Evolutionary conservation across 305 asterid species (phyloP), one percentile per base, ranked within the genome.

Genomic region (Andrographis paniculata): DNA sequence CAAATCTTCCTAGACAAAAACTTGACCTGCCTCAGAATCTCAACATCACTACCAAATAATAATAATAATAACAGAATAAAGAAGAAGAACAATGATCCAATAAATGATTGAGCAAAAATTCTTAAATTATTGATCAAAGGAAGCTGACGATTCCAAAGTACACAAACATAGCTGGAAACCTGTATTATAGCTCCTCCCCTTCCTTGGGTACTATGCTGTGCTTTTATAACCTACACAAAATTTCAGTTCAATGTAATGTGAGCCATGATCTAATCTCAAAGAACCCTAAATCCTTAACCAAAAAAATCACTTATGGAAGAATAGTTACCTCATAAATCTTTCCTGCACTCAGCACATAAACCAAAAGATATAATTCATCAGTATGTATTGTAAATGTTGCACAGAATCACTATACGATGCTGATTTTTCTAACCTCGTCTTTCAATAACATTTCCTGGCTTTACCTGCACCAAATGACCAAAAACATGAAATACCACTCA

Each of bases 141-240:
- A 27, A 6, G 10, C 9, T 27, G 10, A 5, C 33, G n/a, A n/a
- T n/a, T n/a, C n/a, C n/a, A n/a, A n/a, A n/a, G 6, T 27, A 27
- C 6, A 27, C 33, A 21, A 46, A 47, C 13, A 12, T 17, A 41
- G 40, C 4, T 20, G 17, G 18, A 37, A 46, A 78, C 83, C 83
- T 78, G 84, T 48, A 79, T 72, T 59, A 75, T 79, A 44, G 84
- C 80, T 57, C 84, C 88, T 56, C 76, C 77, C 67, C 84, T 67
- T 42, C 88, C 88, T 63, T 79, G 88, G n/a, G 76, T 62, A 19
- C 73, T 67, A 45, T 79, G 88, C 17, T 75, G 80, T n/a, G 84
- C 75, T 68, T 79, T 79, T 18, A 79, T 52, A 33, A 79, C 88
- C 88, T 79, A 58, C 43, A 51, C 40, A 59, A 66, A 48, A 20